These are phyloP conservation scores for Baeospora myosura DNA, from an alignment of 1,284 basidiomycete species.

Conservation along the genomic window DNA sequence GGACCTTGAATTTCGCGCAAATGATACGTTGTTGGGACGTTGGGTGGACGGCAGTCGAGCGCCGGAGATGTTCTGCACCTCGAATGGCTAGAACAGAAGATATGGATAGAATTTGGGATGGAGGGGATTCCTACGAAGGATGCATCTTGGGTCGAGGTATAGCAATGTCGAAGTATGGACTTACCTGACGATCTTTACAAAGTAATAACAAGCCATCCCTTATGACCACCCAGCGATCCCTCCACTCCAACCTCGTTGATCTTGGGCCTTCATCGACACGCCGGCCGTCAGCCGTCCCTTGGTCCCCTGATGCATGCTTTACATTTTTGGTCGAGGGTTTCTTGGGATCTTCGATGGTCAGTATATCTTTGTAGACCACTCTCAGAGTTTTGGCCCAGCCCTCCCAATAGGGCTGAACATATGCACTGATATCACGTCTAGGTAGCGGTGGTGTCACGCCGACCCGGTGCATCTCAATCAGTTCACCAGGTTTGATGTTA, in stretches of 20 bases:
- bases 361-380: slow-evolving; percentile 26
- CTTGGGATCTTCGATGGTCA: slow-evolving; percentile 12
- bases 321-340: slow-evolving; percentile 5
- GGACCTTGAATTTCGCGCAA: slow-evolving; percentile 40
- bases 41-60: slow-evolving; percentile 18
- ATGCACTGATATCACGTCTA: slow-evolving; percentile 34
- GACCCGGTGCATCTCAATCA: slow-evolving; percentile 55
- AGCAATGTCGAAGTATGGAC: slow-evolving; percentile 16
- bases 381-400: slow-evolving; percentile 50
- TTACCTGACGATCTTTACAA: slow-evolving; percentile 46
- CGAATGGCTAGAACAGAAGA: slow-evolving; percentile 34
- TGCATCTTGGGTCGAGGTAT: slow-evolving; percentile 6
- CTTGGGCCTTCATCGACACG: too few species aligned
- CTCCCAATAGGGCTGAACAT: slow-evolving; percentile 64
- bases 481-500: slow-evolving; percentile 47
- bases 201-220: slow-evolving; percentile 48
- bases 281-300: background rate
- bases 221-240: slow-evolving; percentile 55
- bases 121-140: slow-evolving; percentile 31
- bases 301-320: background rate
- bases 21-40: slow-evolving; percentile 29
- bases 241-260: slow-evolving; percentile 45
- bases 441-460: slow-evolving; percentile 35
- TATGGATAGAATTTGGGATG: slow-evolving; percentile 36
- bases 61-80: slow-evolving; percentile 38